Percentiles rank a stretch among this genome's conserved stretches.
phyloP scores from a whole-genome alignment of 2,329 filamentous ascomycete species.

The Chaetomium globosum region DNA sequence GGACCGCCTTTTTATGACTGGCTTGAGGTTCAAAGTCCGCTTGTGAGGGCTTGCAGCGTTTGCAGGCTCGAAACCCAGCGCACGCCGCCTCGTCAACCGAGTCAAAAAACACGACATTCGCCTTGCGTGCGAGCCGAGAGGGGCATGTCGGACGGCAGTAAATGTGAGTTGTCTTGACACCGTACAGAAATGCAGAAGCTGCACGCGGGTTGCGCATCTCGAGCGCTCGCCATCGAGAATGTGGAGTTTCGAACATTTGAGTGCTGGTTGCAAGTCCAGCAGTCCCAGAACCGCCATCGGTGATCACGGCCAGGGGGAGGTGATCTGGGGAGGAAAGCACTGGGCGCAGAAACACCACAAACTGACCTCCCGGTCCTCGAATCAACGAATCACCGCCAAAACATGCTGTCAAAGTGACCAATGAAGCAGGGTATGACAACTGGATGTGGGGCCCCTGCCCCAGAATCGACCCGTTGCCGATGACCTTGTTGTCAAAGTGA shows the following conservation, averaged over 20 bases:
- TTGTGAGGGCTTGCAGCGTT: slow-evolving; percentile 13
- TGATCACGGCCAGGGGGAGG: not conserved
- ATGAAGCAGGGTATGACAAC: not conserved
- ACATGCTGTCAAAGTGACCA: not conserved
- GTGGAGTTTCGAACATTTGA: slow-evolving; percentile 10
- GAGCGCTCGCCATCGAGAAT: slow-evolving; percentile 14
- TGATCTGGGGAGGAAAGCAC: not conserved
- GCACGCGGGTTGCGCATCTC: slow-evolving; percentile 10
- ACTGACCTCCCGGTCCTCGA: not conserved
- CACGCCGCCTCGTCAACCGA: not conserved
- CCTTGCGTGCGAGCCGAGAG: slow-evolving; percentile 5
- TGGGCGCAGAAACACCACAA: not conserved
- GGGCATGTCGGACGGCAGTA: slow-evolving; percentile 17
- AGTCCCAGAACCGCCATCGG: not conserved
- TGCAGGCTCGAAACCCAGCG: slow-evolving; percentile 13
- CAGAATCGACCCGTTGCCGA: not conserved
- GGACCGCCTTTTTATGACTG: not conserved
- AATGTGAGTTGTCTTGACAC: slow-evolving; percentile 8
- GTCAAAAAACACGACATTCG: slow-evolving; percentile 18
- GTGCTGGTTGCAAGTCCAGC: too few species aligned
- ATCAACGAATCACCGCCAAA: not conserved
- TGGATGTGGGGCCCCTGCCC: not conserved
- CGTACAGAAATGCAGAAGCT: slow-evolving; percentile 9
- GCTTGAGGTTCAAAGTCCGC: not conserved
- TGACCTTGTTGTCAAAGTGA: not conserved